Evolutionary conservation across 768 basidiomycete genomes (phyloP).

Genomic region (Termitomyces sp.): DNA sequence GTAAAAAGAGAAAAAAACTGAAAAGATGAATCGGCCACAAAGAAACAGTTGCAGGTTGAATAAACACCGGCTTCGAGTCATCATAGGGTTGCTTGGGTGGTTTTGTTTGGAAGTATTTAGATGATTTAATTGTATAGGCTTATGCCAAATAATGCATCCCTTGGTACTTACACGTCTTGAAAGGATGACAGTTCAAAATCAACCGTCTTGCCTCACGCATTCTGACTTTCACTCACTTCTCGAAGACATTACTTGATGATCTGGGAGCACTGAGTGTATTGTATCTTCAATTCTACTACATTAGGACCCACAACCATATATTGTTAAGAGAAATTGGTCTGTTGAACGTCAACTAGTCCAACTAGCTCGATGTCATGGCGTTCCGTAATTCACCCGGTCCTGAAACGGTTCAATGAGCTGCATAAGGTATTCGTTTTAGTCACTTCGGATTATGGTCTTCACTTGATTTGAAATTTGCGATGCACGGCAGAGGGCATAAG

Average conservation of each 20-base stretch:
- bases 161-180: no score
- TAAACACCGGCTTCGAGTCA: neutral
- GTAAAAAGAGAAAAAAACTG: neutral
- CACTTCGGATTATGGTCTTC: neutral
- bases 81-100: neutral
- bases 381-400: neutral
- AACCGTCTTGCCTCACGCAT: no score
- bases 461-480: constrained; percentile 1
- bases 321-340: constrained; percentile 3
- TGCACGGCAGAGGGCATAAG: constrained; percentile 27
- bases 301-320: neutral
- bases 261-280: no score
- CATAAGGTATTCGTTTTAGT: neutral
- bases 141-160: neutral
- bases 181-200: no score
- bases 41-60: neutral
- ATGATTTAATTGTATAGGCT: neutral
- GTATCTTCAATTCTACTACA: no score
- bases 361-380: neutral
- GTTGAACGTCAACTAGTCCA: neutral
- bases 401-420: constrained; percentile 6
- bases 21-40: neutral
- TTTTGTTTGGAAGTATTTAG: neutral
- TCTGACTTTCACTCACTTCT: no score
- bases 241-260: no score